phyloP scores from a whole-genome alignment of 371 early-diverging fungal genomes.

The Blakeslea trispora region DNA sequence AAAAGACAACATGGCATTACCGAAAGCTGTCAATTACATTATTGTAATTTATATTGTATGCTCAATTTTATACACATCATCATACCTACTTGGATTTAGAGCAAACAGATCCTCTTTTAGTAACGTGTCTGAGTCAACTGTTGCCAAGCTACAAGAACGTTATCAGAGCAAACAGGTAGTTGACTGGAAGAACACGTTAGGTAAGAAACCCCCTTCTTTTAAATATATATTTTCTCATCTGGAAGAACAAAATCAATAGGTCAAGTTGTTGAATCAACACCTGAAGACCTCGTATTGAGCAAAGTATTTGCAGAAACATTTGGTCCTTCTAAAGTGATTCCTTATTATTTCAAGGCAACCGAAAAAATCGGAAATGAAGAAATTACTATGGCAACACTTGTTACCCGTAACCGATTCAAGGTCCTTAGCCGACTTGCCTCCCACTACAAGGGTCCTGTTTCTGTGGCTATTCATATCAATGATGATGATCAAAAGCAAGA shows the following conservation, averaged over 20 bases:
- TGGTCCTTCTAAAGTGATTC: conserved; percentile 64
- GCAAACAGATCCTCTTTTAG: conserved; percentile 2
- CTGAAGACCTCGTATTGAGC: conserved; percentile 56
- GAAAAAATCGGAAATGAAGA: conserved; percentile 56
- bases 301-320: conserved; percentile 67
- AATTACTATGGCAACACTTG: conserved; percentile 54
- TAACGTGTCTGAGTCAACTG: conserved; percentile 5
- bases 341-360: conserved; percentile 60
- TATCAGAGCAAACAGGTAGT: conserved; percentile 33
- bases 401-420: conserved; percentile 51
- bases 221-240: conserved; percentile 3
- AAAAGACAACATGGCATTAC: conserved; percentile 21
- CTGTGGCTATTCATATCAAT: conserved; percentile 66
- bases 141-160: conserved; percentile 27
- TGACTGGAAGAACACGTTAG: conserved; percentile 28
- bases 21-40: conserved; percentile 26
- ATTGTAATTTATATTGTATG: conserved; percentile 26
- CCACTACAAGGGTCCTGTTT: conserved; percentile 26
- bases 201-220: conserved; percentile 13
- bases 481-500: conserved; percentile 54
- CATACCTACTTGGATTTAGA: conserved; percentile 23
- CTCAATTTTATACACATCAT: conserved; percentile 31
- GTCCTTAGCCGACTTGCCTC: conserved; percentile 35
- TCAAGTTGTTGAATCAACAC: conserved; percentile 23
- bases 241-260: conserved; percentile 1